Evolutionary conservation across 352 stramenopile genomes (phyloP).

Genomic region (Phytophthora hibernalis): DNA sequence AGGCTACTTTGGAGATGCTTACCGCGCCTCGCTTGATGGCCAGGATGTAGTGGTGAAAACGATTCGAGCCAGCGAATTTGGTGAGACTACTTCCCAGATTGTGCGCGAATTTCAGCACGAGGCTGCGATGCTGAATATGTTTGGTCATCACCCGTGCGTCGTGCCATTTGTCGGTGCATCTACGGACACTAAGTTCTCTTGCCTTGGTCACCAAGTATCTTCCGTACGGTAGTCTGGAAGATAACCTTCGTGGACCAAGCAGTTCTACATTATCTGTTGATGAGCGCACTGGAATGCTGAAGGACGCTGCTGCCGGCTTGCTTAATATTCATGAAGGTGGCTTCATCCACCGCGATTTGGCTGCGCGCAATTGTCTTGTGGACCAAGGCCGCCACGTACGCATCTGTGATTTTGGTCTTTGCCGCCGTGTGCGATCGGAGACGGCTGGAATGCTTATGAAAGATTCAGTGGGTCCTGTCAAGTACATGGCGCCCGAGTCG

Average conservation of each 20-base stretch:
- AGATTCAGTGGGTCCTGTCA: slow-evolving; percentile 70
- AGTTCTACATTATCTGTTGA: slow-evolving; percentile 32
- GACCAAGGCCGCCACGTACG: slow-evolving; percentile 67
- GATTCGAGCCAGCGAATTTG: slow-evolving; percentile 77
- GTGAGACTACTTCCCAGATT: slow-evolving; percentile 77
- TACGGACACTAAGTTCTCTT: slow-evolving; percentile 71
- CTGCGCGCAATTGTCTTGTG: slow-evolving; percentile 81
- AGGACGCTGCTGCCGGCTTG: slow-evolving; percentile 72
- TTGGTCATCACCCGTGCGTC: slow-evolving; percentile 83
- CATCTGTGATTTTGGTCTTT: slow-evolving; percentile 85
- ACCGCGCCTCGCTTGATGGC: slow-evolving; percentile 64
- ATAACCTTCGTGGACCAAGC: slow-evolving; percentile 60
- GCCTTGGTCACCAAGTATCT: slow-evolving; percentile 80
- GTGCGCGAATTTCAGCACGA: slow-evolving; percentile 87
- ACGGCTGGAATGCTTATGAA: slow-evolving; percentile 67
- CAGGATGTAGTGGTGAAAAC: slow-evolving; percentile 87
- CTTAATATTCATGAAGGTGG: slow-evolving; percentile 89
- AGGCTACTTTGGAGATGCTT: slow-evolving; percentile 84
- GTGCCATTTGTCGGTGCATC: slow-evolving; percentile 84
- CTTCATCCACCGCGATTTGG: slow-evolving; percentile 86
- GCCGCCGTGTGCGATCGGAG: slow-evolving; percentile 62
- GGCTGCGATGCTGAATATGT: slow-evolving; percentile 81
- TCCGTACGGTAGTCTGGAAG: slow-evolving; percentile 75
- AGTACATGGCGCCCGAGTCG: slow-evolving; percentile 89
- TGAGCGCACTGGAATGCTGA: slow-evolving; percentile 72